A percentile compares a stretch with the other conserved stretches of the same genome.
Conservation (phyloP, 1,284 basidiomycete genomes). For the Lentinula novae-zelandiae region DNA sequence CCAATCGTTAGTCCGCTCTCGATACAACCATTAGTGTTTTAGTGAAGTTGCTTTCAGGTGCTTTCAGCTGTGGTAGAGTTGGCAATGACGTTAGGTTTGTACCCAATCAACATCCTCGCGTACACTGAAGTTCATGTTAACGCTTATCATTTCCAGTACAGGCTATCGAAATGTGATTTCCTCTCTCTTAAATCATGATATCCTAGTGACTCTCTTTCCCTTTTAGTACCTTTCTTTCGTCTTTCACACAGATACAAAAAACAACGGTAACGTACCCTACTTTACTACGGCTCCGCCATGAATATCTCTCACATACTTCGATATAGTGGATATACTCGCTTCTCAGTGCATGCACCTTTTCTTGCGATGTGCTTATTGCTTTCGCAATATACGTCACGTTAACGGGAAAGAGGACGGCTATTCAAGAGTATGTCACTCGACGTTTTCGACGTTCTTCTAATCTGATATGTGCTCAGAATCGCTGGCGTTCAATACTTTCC, state of each 20-base stretch:
- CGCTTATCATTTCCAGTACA: background rate
- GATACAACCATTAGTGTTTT: background rate
- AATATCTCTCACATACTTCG: background rate
- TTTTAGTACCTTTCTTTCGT: background rate
- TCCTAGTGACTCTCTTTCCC: background rate
- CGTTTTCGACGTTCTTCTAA: too few relatives aligned
- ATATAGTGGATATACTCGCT: constrained; percentile 15
- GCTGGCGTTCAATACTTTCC: background rate
- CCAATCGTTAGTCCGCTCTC: background rate
- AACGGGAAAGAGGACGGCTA: constrained; percentile 13
- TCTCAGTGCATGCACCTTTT: constrained; percentile 15
- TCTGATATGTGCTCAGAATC: background rate
- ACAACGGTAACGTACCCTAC: background rate
- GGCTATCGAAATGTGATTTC: background rate
- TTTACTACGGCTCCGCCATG: background rate
- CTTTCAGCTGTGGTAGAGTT: background rate
- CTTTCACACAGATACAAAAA: background rate
- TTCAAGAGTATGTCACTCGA: constrained; percentile 15
- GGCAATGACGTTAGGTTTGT: background rate
- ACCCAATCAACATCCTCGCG: background rate
- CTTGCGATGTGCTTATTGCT: constrained; percentile 21
- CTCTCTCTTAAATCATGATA: background rate
- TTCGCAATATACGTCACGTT: constrained; percentile 16
- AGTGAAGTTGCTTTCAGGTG: background rate
- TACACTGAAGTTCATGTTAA: background rate